These are phyloP conservation scores for Diaporthe capsici DNA, from an alignment of 2,329 filamentous ascomycete genomes.

Conservation along the genomic window DNA sequence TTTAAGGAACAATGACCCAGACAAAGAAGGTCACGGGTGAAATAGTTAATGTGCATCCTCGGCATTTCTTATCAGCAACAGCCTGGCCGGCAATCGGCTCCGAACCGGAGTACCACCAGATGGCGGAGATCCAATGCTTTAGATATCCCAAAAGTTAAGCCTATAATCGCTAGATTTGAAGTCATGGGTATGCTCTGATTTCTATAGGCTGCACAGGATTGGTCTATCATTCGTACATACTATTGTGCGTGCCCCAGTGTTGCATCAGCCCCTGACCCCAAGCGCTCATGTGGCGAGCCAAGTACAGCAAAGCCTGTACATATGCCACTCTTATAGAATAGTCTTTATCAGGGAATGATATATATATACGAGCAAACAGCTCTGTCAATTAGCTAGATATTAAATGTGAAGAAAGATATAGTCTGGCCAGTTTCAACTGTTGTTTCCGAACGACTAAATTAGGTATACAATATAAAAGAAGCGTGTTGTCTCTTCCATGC, in stretches of 20 bases:
- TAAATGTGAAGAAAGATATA: too few relatives aligned
- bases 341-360: too few relatives aligned
- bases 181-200: neutral
- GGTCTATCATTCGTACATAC: neutral
- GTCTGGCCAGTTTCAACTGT: too few relatives aligned
- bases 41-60: neutral
- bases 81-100: constrained; percentile 29
- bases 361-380: too few relatives aligned
- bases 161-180: neutral
- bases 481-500: too few relatives aligned
- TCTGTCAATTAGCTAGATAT: too few relatives aligned
- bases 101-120: neutral
- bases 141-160: neutral
- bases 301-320: neutral
- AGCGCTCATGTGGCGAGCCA: neutral
- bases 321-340: neutral
- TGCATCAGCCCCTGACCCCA: neutral
- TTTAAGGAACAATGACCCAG: neutral
- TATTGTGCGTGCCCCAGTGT: neutral
- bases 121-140: neutral
- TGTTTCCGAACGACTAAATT: too few relatives aligned
- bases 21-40: neutral
- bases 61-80: constrained; percentile 26
- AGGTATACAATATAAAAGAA: too few relatives aligned
- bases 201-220: neutral